Percentiles rank a stretch among this genome's conserved stretches.
Evolutionary conservation across 108 stramenopile species (phyloP).

Genomic region (Ochromonas danica): DNA sequence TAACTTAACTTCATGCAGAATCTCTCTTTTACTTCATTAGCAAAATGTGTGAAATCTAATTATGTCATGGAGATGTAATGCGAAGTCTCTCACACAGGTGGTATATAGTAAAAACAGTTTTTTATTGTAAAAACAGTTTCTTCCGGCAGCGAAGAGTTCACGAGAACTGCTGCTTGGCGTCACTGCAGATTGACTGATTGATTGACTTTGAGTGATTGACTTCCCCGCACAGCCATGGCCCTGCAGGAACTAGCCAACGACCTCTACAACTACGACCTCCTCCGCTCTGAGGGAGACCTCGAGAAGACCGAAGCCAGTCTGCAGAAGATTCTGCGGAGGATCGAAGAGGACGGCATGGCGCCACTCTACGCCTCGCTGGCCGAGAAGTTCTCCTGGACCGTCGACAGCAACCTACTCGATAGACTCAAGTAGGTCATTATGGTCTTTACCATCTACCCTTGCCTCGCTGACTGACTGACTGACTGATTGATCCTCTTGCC

Average conservation of each 20-base stretch:
- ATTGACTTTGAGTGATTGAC: no score
- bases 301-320: neutral
- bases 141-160: no score
- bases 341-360: constrained; percentile 28
- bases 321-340: neutral
- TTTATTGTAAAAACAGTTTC: no score
- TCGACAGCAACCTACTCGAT: constrained; percentile 34
- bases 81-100: no score
- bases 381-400: constrained; percentile 21
- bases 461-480: neutral
- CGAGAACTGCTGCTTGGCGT: no score
- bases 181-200: no score
- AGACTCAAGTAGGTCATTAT: constrained; percentile 23
- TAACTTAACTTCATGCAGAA: no score
- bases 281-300: neutral
- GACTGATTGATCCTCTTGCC: neutral
- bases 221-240: no score
- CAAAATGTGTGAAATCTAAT: no score
- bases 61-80: no score
- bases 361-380: constrained; percentile 23
- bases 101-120: no score
- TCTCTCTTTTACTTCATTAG: no score
- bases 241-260: neutral
- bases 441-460: neutral
- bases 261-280: neutral